Base-by-base conservation (phyloP, 257 asterid species). In the Nicotiana otophora region DNA sequence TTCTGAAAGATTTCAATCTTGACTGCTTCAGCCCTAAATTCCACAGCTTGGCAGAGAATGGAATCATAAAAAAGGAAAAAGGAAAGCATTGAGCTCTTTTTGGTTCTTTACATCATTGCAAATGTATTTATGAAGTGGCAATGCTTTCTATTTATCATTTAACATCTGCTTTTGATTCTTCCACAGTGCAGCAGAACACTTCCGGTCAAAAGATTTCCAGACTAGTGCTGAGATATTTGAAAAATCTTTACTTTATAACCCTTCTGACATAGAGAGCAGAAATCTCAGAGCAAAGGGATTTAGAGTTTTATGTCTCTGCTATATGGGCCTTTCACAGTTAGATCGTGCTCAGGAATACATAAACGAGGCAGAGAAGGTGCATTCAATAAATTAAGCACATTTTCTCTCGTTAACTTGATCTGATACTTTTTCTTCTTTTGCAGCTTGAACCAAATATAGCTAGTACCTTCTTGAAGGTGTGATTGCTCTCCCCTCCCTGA, bases 261-360 rank as follows among this genome's bases (percentile, higher is more conserved):
- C 98, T 81, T 89, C 88, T 53, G 94, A 95, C 87, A 83, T 93
- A 76, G 98, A 94, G 87, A 93, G 84, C 84, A 90, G 92, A 93
- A 90, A 85, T 80, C 91, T 94, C 77, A 89, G 90, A 88, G 98
- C 99, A 53, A 96, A 96, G 89, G 99, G 99, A 70, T 94, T 87
- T 83, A 89, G 98, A 85, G 95, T 93, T 69, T 89, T 96, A 81
- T 92, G 98, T 87, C 96, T 96, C 86, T 96, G 98, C 90, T 87
- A 93, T 88, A 84, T 96, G 31, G 97, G 93, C 87, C 91, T 96
- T 77, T 85, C 88, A 86, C 98, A 92, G 89, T 92, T 94, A 53
- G 98, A 94, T 85, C 92, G 97, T 89, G 98, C 99, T 87, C 92
- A 94, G 90, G 99, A 96, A 88, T 96, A 96, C 86, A 90, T 94